These are phyloP conservation scores for Yamadazyma blattariae DNA, from an alignment of 1,139 yeast species.

Conservation along the genomic window DNA sequence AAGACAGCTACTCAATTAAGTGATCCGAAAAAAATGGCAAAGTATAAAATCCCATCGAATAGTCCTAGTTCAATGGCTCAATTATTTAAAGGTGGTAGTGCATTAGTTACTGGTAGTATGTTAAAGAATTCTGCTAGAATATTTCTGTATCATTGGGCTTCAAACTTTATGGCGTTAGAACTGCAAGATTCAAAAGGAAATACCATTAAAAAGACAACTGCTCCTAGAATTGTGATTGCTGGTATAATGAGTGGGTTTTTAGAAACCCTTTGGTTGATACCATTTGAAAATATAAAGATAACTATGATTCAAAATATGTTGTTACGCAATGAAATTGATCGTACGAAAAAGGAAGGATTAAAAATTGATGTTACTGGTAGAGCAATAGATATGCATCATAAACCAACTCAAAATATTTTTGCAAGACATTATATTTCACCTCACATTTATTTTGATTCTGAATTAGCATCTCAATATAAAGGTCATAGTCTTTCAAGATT, in stretches of 20 bases:
- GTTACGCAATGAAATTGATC: slow-evolving; percentile 31
- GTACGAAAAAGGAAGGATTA: slow-evolving; percentile 18
- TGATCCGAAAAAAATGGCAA: slow-evolving; percentile 32
- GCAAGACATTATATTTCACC: slow-evolving; percentile 43
- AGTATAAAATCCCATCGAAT: slow-evolving; percentile 37
- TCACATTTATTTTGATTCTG: slow-evolving; percentile 41
- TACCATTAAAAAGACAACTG: slow-evolving; percentile 47
- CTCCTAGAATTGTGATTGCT: slow-evolving; percentile 75
- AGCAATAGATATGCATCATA: slow-evolving; percentile 23
- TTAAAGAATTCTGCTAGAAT: slow-evolving; percentile 73
- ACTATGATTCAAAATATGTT: slow-evolving; percentile 74
- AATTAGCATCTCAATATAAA: slow-evolving; percentile 28
- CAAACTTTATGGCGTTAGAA: slow-evolving; percentile 69
- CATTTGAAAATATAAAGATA: slow-evolving; percentile 86
- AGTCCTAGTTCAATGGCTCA: slow-evolving; percentile 39
- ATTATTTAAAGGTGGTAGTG: slow-evolving; percentile 73
- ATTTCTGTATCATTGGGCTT: slow-evolving; percentile 71
- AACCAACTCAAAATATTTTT: slow-evolving; percentile 23
- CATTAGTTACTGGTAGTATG: slow-evolving; percentile 73
- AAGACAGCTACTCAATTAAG: slow-evolving; percentile 73
- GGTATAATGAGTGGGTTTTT: slow-evolving; percentile 81
- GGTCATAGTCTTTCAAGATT: slow-evolving; percentile 27
- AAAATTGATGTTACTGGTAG: slow-evolving; percentile 28
- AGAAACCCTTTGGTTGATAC: slow-evolving; percentile 82
- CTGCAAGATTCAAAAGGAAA: slow-evolving; percentile 29